Conservation (phyloP, 371 early-diverging fungal genomes). For the Mucor mucedo region DNA sequence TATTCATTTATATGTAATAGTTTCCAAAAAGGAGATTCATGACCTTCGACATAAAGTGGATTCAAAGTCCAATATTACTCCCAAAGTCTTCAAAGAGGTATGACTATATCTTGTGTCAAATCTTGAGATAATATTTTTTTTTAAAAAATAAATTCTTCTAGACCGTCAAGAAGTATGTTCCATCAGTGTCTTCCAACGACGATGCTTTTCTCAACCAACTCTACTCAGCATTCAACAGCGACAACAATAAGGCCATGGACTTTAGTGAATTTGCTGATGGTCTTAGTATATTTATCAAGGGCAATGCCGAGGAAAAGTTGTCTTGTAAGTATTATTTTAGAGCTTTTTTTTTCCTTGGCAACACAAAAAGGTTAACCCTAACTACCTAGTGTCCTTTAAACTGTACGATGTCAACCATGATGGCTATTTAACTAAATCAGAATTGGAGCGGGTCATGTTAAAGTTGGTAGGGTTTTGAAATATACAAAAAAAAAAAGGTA, state of each 20-base stretch:
- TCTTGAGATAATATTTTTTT: not conserved
- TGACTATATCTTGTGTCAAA: constrained; percentile 57
- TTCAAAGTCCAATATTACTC: constrained; percentile 68
- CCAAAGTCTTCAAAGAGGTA: constrained; percentile 79
- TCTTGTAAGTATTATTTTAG: constrained; percentile 53
- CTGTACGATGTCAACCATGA: constrained; percentile 83
- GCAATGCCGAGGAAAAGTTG: constrained; percentile 79
- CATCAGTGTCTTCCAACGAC: constrained; percentile 65
- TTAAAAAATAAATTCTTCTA: not conserved
- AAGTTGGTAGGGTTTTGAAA: constrained; percentile 62
- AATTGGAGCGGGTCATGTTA: constrained; percentile 74
- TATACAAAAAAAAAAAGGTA: constrained; percentile 31
- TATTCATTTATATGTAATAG: constrained; percentile 38
- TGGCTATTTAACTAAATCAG: constrained; percentile 77
- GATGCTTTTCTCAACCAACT: constrained; percentile 79
- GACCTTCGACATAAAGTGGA: constrained; percentile 70
- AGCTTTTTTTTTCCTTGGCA: not conserved
- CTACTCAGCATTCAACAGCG: constrained; percentile 75
- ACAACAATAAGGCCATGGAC: constrained; percentile 71
- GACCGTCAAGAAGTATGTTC: constrained; percentile 53
- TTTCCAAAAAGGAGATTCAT: constrained; percentile 71
- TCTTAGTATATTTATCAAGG: constrained; percentile 79
- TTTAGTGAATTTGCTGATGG: constrained; percentile 82
- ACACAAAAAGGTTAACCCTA: not conserved
- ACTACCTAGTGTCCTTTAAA: constrained; percentile 74